A percentile compares a stretch with the other conserved stretches of the same genome.
phyloP scores from a whole-genome alignment of 2,329 filamentous ascomycete genomes.

The Trichophyton benhamiae region DNA sequence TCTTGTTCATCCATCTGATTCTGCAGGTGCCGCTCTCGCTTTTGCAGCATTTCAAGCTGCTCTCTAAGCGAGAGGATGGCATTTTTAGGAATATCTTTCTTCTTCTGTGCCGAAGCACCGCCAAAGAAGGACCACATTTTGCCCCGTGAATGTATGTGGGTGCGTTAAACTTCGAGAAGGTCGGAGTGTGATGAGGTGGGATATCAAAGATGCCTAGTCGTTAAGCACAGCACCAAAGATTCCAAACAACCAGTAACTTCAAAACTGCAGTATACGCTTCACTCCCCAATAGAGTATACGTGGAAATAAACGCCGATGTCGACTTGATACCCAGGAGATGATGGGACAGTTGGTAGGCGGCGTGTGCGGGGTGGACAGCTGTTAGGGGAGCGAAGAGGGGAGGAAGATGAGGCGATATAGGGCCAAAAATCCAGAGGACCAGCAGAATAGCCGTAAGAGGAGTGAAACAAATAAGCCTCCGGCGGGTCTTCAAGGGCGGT shows the following conservation, averaged over 20 bases:
- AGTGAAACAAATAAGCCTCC: not conserved
- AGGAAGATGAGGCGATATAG: not conserved
- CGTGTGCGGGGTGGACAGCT: not conserved
- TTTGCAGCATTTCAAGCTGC: conserved; percentile 95
- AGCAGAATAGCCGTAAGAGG: not conserved
- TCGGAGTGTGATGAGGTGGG: too few species aligned
- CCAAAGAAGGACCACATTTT: conserved; percentile 82
- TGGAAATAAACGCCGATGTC: not conserved
- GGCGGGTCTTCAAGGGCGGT: not conserved
- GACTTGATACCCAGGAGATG: not conserved
- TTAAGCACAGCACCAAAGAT: not conserved
- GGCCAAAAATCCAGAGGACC: not conserved
- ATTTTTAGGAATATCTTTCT: conserved; percentile 91
- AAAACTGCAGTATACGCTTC: not conserved
- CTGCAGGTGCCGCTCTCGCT: conserved; percentile 83
- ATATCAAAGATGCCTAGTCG: not conserved
- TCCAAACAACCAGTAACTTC: not conserved
- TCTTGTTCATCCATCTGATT: conserved; percentile 91
- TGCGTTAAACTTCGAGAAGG: too few species aligned
- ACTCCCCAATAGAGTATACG: too few species aligned
- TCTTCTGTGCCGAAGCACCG: conserved; percentile 66
- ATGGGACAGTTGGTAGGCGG: not conserved
- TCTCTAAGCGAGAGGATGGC: conserved; percentile 78
- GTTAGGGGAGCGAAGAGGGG: not conserved
- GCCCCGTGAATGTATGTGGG: not conserved